A percentile compares a stretch with the other conserved stretches of the same genome.
Conservation (phyloP, 768 basidiomycete species). For the Clathrus columnatus region DNA sequence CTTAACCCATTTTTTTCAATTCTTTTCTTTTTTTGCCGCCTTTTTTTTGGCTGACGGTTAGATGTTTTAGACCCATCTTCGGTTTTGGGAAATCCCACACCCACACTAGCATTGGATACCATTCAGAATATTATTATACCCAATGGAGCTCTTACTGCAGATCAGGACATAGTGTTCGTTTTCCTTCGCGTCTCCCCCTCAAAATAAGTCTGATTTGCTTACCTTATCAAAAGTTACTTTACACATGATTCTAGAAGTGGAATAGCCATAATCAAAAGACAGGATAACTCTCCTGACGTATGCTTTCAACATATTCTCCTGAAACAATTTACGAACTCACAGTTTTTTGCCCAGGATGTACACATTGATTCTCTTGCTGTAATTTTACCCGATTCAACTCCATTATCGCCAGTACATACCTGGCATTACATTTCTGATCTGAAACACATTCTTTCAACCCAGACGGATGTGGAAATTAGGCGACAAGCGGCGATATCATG, state of each 20-base stretch:
- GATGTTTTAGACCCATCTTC: neutral
- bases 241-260: neutral
- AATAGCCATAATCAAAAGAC: neutral
- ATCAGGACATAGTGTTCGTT: neutral
- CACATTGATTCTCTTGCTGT: neutral
- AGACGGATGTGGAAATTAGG: neutral
- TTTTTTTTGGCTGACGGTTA: neutral
- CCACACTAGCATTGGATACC: neutral
- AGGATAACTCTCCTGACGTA: neutral
- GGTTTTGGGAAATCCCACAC: neutral
- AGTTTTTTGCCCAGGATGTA: neutral
- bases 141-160: neutral
- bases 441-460: neutral
- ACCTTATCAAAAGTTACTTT: neutral
- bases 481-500: neutral
- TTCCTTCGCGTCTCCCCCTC: too few relatives aligned
- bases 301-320: neutral
- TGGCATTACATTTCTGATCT: neutral
- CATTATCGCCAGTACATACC: neutral
- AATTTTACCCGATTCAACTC: neutral
- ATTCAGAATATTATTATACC: neutral
- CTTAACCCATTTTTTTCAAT: neutral
- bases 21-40: neutral
- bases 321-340: neutral
- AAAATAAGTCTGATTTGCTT: neutral